Evolutionary conservation across 2,329 filamentous ascomycete species (phyloP).

Genomic region (Phaeophleospora eucalypticola): DNA sequence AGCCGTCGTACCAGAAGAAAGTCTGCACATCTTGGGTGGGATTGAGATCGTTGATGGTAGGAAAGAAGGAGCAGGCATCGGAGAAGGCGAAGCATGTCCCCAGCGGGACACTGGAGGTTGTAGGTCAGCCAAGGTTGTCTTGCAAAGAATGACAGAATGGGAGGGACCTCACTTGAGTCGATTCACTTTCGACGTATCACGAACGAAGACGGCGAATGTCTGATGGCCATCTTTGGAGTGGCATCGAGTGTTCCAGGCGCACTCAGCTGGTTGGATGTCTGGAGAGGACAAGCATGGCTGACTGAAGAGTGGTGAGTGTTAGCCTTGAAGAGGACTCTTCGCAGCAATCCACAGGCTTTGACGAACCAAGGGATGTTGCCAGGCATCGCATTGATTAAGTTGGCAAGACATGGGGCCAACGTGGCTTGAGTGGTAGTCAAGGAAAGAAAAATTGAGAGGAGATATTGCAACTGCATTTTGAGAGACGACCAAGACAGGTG

Average conservation of each 20-base stretch:
- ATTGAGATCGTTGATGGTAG: background rate
- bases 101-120: background rate
- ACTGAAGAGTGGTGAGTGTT: too few relatives aligned
- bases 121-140: too few relatives aligned
- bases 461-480: too few relatives aligned
- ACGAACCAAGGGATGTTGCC: too few relatives aligned
- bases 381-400: too few relatives aligned
- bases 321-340: too few relatives aligned
- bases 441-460: too few relatives aligned
- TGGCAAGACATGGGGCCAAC: too few relatives aligned
- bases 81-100: background rate
- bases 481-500: too few relatives aligned
- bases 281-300: background rate
- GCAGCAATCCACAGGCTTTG: too few relatives aligned
- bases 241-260: background rate
- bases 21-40: background rate
- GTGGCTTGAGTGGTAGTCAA: too few relatives aligned
- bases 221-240: background rate
- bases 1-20: background rate
- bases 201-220: background rate
- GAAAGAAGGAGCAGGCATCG: background rate
- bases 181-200: background rate
- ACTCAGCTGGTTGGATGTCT: constrained; percentile 1
- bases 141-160: background rate
- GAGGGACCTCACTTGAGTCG: background rate